phyloP scores from a whole-genome alignment of 2,329 filamentous ascomycete genomes.

The Sordariomycetes sp. region DNA sequence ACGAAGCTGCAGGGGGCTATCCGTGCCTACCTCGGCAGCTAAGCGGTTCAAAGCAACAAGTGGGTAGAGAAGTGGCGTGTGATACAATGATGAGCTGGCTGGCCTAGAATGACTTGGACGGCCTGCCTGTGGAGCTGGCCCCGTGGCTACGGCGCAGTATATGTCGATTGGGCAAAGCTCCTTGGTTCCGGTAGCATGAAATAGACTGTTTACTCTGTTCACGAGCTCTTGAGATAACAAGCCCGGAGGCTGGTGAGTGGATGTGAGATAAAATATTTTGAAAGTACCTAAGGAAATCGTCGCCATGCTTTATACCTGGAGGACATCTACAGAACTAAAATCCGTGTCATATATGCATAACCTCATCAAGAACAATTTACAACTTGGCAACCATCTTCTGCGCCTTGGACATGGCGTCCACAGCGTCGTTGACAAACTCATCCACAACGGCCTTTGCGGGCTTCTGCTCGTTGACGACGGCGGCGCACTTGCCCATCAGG shows the following conservation, averaged over 20 bases:
- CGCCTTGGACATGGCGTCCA: constrained; percentile 58
- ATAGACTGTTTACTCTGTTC: constrained; percentile 15
- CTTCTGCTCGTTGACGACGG: constrained; percentile 90
- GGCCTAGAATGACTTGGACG: too few species aligned
- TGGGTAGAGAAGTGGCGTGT: too few species aligned
- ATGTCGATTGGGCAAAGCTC: too few species aligned
- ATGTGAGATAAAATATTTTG: too few species aligned
- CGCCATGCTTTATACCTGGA: too few species aligned
- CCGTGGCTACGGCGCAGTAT: neutral
- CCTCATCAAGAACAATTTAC: too few species aligned
- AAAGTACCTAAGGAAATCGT: too few species aligned
- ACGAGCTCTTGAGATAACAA: neutral
- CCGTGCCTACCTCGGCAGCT: constrained; percentile 54
- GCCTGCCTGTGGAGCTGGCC: too few species aligned
- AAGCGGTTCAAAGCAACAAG: constrained; percentile 14
- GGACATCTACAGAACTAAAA: too few species aligned
- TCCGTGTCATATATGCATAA: too few species aligned
- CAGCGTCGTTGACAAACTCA: constrained; percentile 81
- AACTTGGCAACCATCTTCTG: constrained; percentile 62
- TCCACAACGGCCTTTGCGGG: constrained; percentile 85
- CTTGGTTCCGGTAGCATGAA: constrained; percentile 25
- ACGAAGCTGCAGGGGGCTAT: constrained; percentile 71
- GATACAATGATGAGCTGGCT: too few species aligned
- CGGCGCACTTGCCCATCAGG: constrained; percentile 95
- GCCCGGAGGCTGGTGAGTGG: too few species aligned